A percentile compares a stretch with the other conserved stretches of the same genome.
Evolutionary conservation across 1,139 yeast genomes (phyloP).

Genomic region (Geotrichum bryndzae): DNA sequence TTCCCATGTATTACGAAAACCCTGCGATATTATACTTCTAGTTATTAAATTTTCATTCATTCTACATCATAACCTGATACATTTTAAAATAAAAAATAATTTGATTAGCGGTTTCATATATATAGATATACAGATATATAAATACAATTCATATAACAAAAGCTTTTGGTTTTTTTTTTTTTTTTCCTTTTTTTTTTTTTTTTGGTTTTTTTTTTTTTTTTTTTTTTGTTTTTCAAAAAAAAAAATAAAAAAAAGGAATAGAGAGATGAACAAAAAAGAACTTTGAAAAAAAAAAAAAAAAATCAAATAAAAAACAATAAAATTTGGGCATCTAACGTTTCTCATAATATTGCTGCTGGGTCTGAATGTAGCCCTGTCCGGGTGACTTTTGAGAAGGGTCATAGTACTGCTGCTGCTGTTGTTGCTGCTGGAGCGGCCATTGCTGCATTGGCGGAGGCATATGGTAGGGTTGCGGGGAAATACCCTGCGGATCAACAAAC

Average conservation of each 20-base stretch:
- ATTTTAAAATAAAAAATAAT: neutral
- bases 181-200: neutral
- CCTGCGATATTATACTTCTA: too few species aligned
- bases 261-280: neutral
- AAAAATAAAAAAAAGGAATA: neutral
- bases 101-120: neutral
- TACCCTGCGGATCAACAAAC: conserved; percentile 2
- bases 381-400: conserved; percentile 11
- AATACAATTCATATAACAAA: neutral
- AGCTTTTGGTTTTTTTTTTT: neutral
- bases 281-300: neutral
- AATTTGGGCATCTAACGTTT: conserved; percentile 7
- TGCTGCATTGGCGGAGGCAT: conserved; percentile 2
- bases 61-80: too few species aligned
- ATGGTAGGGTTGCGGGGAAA: neutral
- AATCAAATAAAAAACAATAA: neutral
- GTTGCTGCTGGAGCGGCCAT: conserved; percentile 1
- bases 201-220: neutral
- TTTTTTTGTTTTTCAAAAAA: neutral
- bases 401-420: conserved; percentile 9
- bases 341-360: conserved; percentile 13
- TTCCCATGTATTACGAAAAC: too few species aligned
- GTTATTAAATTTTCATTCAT: too few species aligned
- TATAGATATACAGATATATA: neutral
- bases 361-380: conserved; percentile 1